phyloP scores from a whole-genome alignment of 768 basidiomycete genomes.

The Agrocybe pediades region DNA sequence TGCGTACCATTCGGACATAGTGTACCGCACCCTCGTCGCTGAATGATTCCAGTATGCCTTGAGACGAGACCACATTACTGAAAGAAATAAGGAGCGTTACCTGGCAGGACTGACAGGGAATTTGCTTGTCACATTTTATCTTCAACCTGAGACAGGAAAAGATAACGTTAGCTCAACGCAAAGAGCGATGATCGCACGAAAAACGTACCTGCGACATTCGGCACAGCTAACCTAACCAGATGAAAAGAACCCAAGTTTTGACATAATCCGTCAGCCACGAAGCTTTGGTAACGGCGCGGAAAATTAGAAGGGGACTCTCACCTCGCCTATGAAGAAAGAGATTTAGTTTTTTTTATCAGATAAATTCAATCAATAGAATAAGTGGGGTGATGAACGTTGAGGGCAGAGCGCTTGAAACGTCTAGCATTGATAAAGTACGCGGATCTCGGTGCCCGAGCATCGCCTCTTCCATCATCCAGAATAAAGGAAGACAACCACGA shows the following conservation, averaged over 20 bases:
- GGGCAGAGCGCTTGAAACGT: too few relatives aligned
- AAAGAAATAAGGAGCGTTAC: conserved; percentile 34
- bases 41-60: background rate
- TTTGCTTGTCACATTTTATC: conserved; percentile 83
- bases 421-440: too few relatives aligned
- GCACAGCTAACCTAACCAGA: conserved; percentile 66
- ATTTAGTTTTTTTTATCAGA: too few relatives aligned
- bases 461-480: background rate
- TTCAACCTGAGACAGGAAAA: conserved; percentile 49
- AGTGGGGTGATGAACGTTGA: too few relatives aligned
- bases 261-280: background rate
- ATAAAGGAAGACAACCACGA: conserved; percentile 7
- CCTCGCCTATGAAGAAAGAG: conserved; percentile 1
- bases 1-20: conserved; percentile 70
- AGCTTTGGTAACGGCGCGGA: background rate
- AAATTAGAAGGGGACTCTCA: conserved; percentile 5
- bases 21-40: conserved; percentile 69
- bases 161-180: conserved; percentile 7
- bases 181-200: conserved; percentile 54
- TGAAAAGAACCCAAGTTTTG: background rate
- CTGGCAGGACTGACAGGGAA: conserved; percentile 78
- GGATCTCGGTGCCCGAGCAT: background rate
- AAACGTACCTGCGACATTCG: conserved; percentile 64
- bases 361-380: too few relatives aligned
- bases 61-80: conserved; percentile 3